phyloP scores from a whole-genome alignment of 495 filamentous ascomycete species.

The Cetradonia linearis region DNA sequence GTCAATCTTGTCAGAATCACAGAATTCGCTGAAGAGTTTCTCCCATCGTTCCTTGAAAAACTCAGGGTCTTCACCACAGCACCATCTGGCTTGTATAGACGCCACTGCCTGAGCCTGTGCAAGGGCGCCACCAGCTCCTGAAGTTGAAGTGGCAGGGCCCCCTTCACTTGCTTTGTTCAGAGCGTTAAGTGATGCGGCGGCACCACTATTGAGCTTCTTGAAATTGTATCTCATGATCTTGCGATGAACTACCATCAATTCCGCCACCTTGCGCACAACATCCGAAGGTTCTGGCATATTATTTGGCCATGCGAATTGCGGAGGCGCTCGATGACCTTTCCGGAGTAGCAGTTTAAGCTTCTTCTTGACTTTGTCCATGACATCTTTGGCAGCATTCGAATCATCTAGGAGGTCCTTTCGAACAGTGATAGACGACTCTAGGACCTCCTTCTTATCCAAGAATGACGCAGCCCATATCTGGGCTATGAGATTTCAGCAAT shows the following conservation, averaged over 20 bases:
- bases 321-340: slow-evolving; percentile 75
- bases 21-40: slow-evolving; percentile 94
- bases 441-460: slow-evolving; percentile 73
- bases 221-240: slow-evolving; percentile 90
- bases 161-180: slow-evolving; percentile 34
- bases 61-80: slow-evolving; percentile 87
- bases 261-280: slow-evolving; percentile 82
- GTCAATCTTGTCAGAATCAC: slow-evolving; percentile 92
- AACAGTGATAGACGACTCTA: slow-evolving; percentile 72
- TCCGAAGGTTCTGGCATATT: slow-evolving; percentile 87
- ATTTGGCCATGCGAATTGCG: slow-evolving; percentile 91
- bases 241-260: slow-evolving; percentile 95
- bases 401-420: slow-evolving; percentile 94
- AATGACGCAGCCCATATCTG: slow-evolving; percentile 95
- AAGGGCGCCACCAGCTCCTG: slow-evolving; percentile 15
- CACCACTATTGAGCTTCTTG: slow-evolving; percentile 55
- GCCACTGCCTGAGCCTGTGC: slow-evolving; percentile 44
- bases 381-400: slow-evolving; percentile 98
- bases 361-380: slow-evolving; percentile 99
- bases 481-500: slow-evolving; percentile 38
- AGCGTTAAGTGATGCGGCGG: slow-evolving; percentile 46
- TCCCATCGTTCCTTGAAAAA: slow-evolving; percentile 97
- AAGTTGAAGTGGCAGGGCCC: background rate
- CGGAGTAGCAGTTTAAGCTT: slow-evolving; percentile 86
- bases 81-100: slow-evolving; percentile 85